Conservation (phyloP, 1,284 basidiomycete genomes). For the Cutaneotrichosporon daszewskae region DNA sequence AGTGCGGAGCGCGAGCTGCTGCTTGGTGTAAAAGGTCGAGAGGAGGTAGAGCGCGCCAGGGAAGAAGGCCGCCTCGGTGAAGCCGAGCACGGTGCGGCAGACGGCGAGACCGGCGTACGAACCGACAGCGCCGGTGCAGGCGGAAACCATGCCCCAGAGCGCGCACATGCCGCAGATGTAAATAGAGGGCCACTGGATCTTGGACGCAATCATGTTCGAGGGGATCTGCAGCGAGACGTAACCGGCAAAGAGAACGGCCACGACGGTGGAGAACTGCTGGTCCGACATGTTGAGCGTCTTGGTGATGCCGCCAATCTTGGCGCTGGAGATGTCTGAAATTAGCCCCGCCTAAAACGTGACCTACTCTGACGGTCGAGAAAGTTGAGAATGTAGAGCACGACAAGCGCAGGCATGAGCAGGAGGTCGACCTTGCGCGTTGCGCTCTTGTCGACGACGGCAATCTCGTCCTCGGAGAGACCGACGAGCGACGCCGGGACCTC, state of each 20-base stretch:
- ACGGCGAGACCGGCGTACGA: slow-evolving; percentile 23
- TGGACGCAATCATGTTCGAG: slow-evolving; percentile 35
- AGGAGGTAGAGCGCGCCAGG: slow-evolving; percentile 35
- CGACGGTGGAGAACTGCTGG: slow-evolving; percentile 27
- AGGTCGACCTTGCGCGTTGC: slow-evolving; percentile 22
- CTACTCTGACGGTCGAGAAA: slow-evolving; percentile 9
- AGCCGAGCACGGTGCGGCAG: slow-evolving; percentile 26
- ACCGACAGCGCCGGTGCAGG: slow-evolving; percentile 30
- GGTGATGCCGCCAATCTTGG: slow-evolving; percentile 20
- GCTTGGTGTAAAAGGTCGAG: slow-evolving; percentile 38
- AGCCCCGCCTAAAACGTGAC: not conserved
- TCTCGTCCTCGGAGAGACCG: slow-evolving; percentile 29
- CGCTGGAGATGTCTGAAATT: slow-evolving; percentile 10
- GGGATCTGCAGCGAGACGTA: slow-evolving; percentile 38
- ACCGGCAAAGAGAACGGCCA: slow-evolving; percentile 28
- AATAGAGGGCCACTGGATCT: slow-evolving; percentile 26
- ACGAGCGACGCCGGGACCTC: slow-evolving; percentile 27
- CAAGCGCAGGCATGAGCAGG: slow-evolving; percentile 16
- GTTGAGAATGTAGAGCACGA: slow-evolving; percentile 12
- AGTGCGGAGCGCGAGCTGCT: slow-evolving; percentile 31
- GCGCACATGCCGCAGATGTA: slow-evolving; percentile 27
- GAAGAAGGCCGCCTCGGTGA: slow-evolving; percentile 39
- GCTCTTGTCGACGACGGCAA: slow-evolving; percentile 25
- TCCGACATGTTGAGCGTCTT: slow-evolving; percentile 16
- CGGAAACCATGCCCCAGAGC: slow-evolving; percentile 38